phyloP scores from a whole-genome alignment of 495 filamentous ascomycete species.

The Haplographium delicatum region DNA sequence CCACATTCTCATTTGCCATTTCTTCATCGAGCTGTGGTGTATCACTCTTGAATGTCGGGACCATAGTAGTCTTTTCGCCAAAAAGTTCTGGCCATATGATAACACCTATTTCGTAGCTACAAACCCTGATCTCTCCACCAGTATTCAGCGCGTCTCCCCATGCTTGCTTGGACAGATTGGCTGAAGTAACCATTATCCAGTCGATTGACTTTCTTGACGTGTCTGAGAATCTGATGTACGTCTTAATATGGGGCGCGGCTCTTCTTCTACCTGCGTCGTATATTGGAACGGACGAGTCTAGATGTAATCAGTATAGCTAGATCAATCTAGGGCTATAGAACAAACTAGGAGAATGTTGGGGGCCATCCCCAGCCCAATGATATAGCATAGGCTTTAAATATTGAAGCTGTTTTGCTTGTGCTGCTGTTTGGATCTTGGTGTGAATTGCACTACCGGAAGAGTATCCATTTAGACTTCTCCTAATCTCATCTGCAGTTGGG shows the following conservation, averaged over 20 bases:
- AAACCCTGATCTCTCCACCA: constrained; percentile 58
- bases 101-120: constrained; percentile 83
- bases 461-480: constrained; percentile 76
- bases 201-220: constrained; percentile 51
- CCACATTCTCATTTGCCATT: constrained; percentile 27
- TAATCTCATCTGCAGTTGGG: constrained; percentile 73
- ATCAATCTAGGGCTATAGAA: background rate
- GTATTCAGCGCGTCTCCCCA: constrained; percentile 65
- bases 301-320: background rate
- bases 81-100: constrained; percentile 77
- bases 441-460: constrained; percentile 75
- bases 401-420: constrained; percentile 68
- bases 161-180: constrained; percentile 84
- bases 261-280: constrained; percentile 49
- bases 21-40: constrained; percentile 25
- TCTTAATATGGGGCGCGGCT: constrained; percentile 92
- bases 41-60: constrained; percentile 62
- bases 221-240: constrained; percentile 69
- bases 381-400: constrained; percentile 66
- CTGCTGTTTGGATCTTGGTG: constrained; percentile 61
- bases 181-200: constrained; percentile 79
- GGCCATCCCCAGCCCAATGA: constrained; percentile 62
- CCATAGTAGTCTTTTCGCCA: constrained; percentile 51
- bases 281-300: background rate
- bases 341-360: constrained; percentile 33